A percentile compares a stretch with the other conserved stretches of the same genome.
Conservation (phyloP, 1,139 yeast species). For the Debaryomycetaceae sp. region DNA sequence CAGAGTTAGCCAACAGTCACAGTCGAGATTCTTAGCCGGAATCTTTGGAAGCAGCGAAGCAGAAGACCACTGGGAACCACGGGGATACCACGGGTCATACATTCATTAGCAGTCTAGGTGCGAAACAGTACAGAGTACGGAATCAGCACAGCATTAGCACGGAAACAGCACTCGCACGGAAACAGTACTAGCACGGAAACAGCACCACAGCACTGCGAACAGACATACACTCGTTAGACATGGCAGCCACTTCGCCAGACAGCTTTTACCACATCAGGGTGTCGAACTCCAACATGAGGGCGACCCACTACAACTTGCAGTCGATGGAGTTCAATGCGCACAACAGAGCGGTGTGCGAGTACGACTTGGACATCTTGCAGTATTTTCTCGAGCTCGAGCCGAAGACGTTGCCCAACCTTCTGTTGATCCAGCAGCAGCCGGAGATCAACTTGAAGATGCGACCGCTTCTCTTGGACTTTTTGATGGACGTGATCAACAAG, state of each 20-base stretch:
- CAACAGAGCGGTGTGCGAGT: conserved; percentile 23
- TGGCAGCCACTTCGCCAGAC: conserved; percentile 30
- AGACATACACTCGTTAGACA: neutral
- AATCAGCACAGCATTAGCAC: too few relatives aligned
- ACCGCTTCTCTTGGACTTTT: conserved; percentile 48
- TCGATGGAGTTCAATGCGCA: conserved; percentile 44
- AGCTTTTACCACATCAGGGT: conserved; percentile 35
- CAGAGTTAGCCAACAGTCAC: too few relatives aligned
- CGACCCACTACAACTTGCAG: conserved; percentile 33
- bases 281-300: conserved; percentile 29
- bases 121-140: too few relatives aligned
- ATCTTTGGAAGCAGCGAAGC: too few relatives aligned
- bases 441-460: conserved; percentile 50
- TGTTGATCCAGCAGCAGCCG: conserved; percentile 49
- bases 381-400: conserved; percentile 36
- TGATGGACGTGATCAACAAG: conserved; percentile 53
- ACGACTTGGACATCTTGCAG: conserved; percentile 38
- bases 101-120: too few relatives aligned
- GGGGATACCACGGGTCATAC: too few relatives aligned
- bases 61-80: too few relatives aligned
- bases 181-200: too few relatives aligned
- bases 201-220: too few relatives aligned
- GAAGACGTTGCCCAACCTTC: conserved; percentile 33
- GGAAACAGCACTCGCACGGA: too few relatives aligned
- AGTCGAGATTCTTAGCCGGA: too few relatives aligned